Percentiles rank a stretch among this genome's conserved stretches.
Conservation (phyloP, 1,284 basidiomycete species). For the Wolfiporia cocos region DNA sequence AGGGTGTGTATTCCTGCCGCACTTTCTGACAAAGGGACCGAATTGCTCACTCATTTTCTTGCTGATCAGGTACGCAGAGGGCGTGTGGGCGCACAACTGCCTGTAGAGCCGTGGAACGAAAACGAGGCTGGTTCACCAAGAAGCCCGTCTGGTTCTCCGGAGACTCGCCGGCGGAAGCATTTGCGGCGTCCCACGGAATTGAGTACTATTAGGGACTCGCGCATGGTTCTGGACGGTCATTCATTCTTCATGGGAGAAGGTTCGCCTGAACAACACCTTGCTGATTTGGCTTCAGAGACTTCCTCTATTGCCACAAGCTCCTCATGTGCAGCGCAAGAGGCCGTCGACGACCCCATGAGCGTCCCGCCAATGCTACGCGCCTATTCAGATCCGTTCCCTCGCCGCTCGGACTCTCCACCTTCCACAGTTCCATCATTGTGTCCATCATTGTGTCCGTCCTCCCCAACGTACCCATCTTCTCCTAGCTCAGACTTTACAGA, state of each 20-base stretch:
- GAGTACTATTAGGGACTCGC: conserved; percentile 24
- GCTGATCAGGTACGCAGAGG: conserved; percentile 17
- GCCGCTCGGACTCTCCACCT: conserved; percentile 10
- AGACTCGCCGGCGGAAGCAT: conserved; percentile 16
- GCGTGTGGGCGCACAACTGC: conserved; percentile 19
- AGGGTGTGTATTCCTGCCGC: conserved; percentile 38
- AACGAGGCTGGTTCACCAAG: conserved; percentile 8
- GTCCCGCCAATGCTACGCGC: conserved; percentile 14
- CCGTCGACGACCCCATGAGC: not conserved
- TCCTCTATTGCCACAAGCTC: conserved; percentile 1
- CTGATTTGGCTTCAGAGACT: not conserved
- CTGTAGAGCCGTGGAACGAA: conserved; percentile 20
- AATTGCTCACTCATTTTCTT: conserved; percentile 6
- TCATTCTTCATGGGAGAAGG: conserved; percentile 14
- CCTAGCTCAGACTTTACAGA: conserved; percentile 10
- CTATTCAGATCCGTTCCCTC: conserved; percentile 8
- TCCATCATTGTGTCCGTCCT: too few species aligned
- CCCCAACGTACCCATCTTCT: too few species aligned
- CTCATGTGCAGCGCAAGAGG: not conserved
- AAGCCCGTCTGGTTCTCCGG: conserved; percentile 11
- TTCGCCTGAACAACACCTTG: conserved; percentile 2
- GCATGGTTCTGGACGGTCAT: conserved; percentile 16
- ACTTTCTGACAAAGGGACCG: conserved; percentile 8
- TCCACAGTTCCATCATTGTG: conserved; percentile 17
- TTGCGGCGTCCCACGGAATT: conserved; percentile 20